Evolutionary conservation across 2,329 filamentous ascomycete species (phyloP).

Genomic region (Dothidotthia symphoricarpi): DNA sequence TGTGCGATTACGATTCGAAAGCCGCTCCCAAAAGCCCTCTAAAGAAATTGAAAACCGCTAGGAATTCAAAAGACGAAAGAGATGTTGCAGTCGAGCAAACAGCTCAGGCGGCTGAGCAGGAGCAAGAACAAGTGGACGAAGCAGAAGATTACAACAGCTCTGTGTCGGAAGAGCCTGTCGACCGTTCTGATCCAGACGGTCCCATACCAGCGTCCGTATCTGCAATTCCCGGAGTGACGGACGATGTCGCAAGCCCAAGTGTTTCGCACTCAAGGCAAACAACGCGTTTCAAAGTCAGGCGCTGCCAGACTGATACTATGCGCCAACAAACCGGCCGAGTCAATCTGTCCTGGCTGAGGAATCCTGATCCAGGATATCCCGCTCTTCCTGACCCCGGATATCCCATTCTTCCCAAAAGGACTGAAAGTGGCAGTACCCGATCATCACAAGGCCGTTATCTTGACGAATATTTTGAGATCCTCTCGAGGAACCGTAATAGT

Average conservation of each 20-base stretch:
- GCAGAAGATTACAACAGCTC: conserved; percentile 33
- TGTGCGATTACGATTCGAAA: conserved; percentile 61
- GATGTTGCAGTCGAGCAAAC: conserved; percentile 7
- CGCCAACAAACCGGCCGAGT: conserved; percentile 23
- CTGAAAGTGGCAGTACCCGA: neutral
- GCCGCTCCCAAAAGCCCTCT: conserved; percentile 8
- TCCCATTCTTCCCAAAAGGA: conserved; percentile 7
- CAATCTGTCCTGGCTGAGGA: conserved; percentile 12
- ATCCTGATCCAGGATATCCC: conserved; percentile 20
- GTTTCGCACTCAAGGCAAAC: neutral
- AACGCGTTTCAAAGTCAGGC: neutral
- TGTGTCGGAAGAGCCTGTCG: conserved; percentile 28
- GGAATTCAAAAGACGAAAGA: conserved; percentile 8
- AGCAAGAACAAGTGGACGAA: conserved; percentile 18
- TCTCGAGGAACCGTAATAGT: neutral
- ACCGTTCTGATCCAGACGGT: conserved; percentile 24
- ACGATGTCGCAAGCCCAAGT: conserved; percentile 9
- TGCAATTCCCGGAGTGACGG: conserved; percentile 1
- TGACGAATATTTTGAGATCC: neutral
- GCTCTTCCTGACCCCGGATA: conserved; percentile 11
- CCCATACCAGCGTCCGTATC: conserved; percentile 6
- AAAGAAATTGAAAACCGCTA: conserved; percentile 8
- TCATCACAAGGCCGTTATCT: neutral
- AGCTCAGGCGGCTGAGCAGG: conserved; percentile 19
- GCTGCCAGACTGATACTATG: neutral